Evolutionary conservation across 2,329 filamentous ascomycete genomes (phyloP).

Genomic region (Calonectria naviculata): DNA sequence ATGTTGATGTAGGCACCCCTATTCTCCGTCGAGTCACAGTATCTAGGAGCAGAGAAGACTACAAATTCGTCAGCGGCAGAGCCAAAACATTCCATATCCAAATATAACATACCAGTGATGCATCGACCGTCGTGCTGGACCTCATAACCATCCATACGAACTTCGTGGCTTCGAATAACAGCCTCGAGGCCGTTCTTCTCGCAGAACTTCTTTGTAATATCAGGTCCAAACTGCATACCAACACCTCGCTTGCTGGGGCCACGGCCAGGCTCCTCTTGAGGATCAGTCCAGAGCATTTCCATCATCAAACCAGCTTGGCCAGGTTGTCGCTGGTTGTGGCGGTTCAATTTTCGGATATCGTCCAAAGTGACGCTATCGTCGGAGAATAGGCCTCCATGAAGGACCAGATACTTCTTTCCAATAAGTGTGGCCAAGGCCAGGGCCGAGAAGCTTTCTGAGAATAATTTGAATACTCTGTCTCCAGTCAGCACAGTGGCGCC

Average conservation of each 20-base stretch:
- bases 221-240: constrained; percentile 95
- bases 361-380: constrained; percentile 93
- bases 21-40: constrained; percentile 98
- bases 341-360: constrained; percentile 92
- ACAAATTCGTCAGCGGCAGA: constrained; percentile 21
- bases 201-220: constrained; percentile 96
- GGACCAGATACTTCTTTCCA: constrained; percentile 88
- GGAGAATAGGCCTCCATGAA: constrained; percentile 96
- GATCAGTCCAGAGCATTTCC: constrained; percentile 99
- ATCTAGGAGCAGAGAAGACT: constrained; percentile 98
- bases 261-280: constrained; percentile 85
- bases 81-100: neutral
- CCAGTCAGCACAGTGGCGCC: constrained; percentile 11
- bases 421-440: constrained; percentile 92
- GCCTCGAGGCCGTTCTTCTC: constrained; percentile 95
- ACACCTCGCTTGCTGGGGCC: constrained; percentile 97
- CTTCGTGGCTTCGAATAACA: constrained; percentile 96
- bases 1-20: constrained; percentile 99
- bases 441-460: constrained; percentile 97
- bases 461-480: constrained; percentile 88
- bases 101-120: constrained; percentile 78
- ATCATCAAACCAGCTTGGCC: constrained; percentile 98
- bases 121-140: constrained; percentile 96
- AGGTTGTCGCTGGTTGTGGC: constrained; percentile 91
- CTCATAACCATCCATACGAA: constrained; percentile 99